phyloP scores from a whole-genome alignment of 768 basidiomycete species.

The Termitomyces sp. region DNA sequence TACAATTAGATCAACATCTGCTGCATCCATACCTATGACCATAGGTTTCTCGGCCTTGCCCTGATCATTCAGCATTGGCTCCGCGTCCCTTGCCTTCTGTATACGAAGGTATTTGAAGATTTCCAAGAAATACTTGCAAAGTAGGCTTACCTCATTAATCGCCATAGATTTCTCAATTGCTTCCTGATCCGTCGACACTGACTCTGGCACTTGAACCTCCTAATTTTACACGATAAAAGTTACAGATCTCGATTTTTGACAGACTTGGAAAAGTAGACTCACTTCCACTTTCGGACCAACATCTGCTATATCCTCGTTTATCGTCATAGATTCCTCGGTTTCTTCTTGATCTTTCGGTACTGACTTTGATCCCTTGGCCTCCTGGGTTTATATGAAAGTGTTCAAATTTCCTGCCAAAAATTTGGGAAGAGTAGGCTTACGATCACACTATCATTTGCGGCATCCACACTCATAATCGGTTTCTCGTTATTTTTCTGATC shows the following conservation, averaged over 20 bases:
- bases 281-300: not conserved
- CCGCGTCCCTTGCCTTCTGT: not conserved
- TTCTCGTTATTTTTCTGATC: not conserved
- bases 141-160: conserved; percentile 1
- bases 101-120: no score
- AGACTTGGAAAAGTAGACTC: not conserved
- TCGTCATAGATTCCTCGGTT: not conserved
- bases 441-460: not conserved
- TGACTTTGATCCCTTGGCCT: not conserved
- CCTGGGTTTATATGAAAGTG: not conserved
- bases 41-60: not conserved
- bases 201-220: not conserved
- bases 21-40: conserved; percentile 6
- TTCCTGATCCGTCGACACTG: not conserved
- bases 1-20: conserved; percentile 11
- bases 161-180: not conserved
- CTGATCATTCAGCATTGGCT: not conserved
- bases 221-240: not conserved
- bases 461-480: not conserved
- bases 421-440: not conserved
- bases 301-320: not conserved
- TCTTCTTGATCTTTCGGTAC: not conserved
- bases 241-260: not conserved
- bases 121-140: not conserved
- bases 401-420: not conserved